Base-by-base conservation (phyloP, 2,329 filamentous ascomycete species). In the Tolypocladium inflatum region DNA sequence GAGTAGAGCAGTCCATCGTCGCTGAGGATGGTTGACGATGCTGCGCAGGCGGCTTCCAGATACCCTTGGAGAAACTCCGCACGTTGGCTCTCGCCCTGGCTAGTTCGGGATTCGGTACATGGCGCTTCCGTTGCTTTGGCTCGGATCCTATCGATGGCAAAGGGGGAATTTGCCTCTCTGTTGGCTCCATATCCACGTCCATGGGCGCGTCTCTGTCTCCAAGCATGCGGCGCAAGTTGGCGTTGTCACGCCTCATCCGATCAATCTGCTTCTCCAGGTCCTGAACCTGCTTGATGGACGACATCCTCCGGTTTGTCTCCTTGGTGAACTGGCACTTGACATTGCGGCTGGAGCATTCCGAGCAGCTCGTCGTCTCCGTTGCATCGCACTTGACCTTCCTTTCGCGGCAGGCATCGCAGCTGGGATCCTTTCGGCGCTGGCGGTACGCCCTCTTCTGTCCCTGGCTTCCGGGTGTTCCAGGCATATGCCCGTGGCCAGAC, bases 321-420 rank as follows among this genome's bases (percentile, higher is more conserved):
- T 99, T 99, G 55, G 94, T 99, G 71, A 99, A 99, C 69, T 97
- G 93, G 70, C 94, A 99, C 72, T 95, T 96, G 63, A 97, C 93
- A 70, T 93, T 95, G 63, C 94, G 87, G 71, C 92, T 97, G 5
- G 91, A 94, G 75, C 94, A 99, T 74, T 99, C 94, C 2, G 94
- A 97, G 72, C 94, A 99, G 74, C 93, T 96, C 13, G 90, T 87
- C 21, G 90, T 96, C 71, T 97, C 94, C 19, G 94, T 97, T 38
- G 94, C 94, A 77, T 99, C 94, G 73, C 94, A 99, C 81, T 89
- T 89, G 69, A 89, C 86, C 74, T 89, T 89, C 63, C 86, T 78
- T 67, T 99, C 94, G 60, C 94, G 84, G 71, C 94, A 99, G 55
- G 94, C 94, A 77, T 99, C 94, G 72, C 94, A 99, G 68, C 91